Base-by-base conservation (phyloP, 2,329 filamentous ascomycete genomes). In the Cercospora berteroae region DNA sequence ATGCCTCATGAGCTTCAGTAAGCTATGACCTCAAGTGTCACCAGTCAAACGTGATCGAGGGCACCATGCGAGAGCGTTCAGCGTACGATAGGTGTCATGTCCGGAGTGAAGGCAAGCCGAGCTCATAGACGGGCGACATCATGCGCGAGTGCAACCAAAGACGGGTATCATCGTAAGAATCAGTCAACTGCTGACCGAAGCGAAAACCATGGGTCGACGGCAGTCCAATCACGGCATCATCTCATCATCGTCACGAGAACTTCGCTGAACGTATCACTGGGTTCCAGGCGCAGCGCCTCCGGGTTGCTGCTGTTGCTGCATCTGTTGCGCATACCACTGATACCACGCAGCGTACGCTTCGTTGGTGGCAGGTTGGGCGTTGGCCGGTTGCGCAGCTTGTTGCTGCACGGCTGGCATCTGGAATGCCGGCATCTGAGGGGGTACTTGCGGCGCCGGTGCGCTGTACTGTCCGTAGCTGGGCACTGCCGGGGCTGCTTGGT, bases 401-500 rank as follows among this genome's bases (percentile, higher is more conserved):
- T 69, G 69, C 61, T 72, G 68, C 52, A 70, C 61, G 23, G 57
- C 61, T 59, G 75, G 75, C 75, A 77, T 77, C 69, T 77, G 74
- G 69, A 74, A 76, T 44, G 72, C 68, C 20, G 74, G 74, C 71
- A 74, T 74, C 64, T 74, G 74, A 23, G 75, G 72, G 20, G 74
- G 70, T 12, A 73, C 73, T 63, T 74, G 73, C 25, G 65, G 70
- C 50, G 69, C 70, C 71, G 72, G 50, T 27, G 69, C 68, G 61
- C 67, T 72, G 58, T 75, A 77, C 65, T 74, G 72, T 61, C 73
- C 74, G 48, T 75, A 77, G 27, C 71, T 70, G 56, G 73, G 71
- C 67, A 74, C 71, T 31, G 72, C 63, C 44, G 71, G 69, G 50
- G 80, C 77, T 74, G 82, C 78, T 69, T 77, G 80, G 69, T 77